Evolutionary conservation across 805 yeast species (phyloP).

Genomic region (Metschnikowia arizonensis): DNA sequence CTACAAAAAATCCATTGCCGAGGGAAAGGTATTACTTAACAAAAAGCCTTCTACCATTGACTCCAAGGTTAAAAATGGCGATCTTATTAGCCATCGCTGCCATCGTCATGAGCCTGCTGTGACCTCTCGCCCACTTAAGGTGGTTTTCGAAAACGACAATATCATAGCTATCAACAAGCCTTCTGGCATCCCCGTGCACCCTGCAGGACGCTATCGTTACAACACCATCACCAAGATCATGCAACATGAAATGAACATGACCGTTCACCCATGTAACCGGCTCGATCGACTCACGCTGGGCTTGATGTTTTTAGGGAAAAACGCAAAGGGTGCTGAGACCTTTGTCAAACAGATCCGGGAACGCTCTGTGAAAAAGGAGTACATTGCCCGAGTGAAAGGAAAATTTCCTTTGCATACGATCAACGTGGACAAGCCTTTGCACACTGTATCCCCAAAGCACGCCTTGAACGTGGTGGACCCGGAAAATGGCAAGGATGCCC

Average conservation of each 20-base stretch:
- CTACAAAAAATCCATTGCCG: constrained; percentile 47
- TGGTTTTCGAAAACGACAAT: constrained; percentile 71
- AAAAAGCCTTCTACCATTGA: constrained; percentile 59
- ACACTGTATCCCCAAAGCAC: constrained; percentile 68
- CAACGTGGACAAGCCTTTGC: constrained; percentile 61
- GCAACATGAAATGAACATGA: constrained; percentile 61
- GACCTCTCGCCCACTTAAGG: constrained; percentile 50
- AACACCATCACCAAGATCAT: constrained; percentile 73
- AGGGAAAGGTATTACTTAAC: constrained; percentile 76
- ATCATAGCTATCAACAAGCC: constrained; percentile 88
- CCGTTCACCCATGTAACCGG: constrained; percentile 79
- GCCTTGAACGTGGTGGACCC: constrained; percentile 55
- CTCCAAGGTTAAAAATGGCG: constrained; percentile 73
- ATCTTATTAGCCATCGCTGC: constrained; percentile 67
- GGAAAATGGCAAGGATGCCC: constrained; percentile 63
- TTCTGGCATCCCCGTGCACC: constrained; percentile 92
- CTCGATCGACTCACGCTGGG: constrained; percentile 92
- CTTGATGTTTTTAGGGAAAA: constrained; percentile 84
- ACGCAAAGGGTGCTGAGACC: constrained; percentile 69
- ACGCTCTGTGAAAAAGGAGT: constrained; percentile 72
- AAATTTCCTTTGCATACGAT: constrained; percentile 62
- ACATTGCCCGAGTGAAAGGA: constrained; percentile 85
- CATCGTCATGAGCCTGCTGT: constrained; percentile 94
- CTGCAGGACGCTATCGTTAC: constrained; percentile 80
- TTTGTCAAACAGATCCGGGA: constrained; percentile 70